Evolutionary conservation across 192 early-diverging fungal genomes (phyloP).

Genomic region (Umbelopsis isabellina): DNA sequence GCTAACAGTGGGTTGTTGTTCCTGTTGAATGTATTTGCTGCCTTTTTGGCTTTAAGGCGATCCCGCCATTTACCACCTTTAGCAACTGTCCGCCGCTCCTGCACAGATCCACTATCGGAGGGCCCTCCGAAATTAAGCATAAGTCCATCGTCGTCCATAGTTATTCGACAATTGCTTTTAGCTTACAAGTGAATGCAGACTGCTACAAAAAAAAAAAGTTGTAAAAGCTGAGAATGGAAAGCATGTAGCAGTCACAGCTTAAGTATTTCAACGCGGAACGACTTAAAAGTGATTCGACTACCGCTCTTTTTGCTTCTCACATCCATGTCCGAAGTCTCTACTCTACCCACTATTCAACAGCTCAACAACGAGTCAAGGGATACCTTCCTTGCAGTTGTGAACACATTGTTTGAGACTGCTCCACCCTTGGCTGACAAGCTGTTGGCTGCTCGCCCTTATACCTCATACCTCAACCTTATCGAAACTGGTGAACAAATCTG

Average conservation of each 20-base stretch:
- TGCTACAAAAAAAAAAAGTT: constrained; percentile 1
- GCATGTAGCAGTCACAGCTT: background rate
- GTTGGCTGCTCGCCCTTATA: constrained; percentile 70
- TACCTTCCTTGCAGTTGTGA: constrained; percentile 63
- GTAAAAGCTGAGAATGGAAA: background rate
- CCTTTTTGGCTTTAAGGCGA: constrained; percentile 46
- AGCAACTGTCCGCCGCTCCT: constrained; percentile 27
- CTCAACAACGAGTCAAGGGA: constrained; percentile 59
- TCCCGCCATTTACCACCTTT: constrained; percentile 53
- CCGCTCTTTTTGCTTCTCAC: constrained; percentile 28
- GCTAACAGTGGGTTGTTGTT: constrained; percentile 22
- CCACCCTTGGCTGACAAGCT: constrained; percentile 77
- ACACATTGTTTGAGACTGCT: constrained; percentile 83
- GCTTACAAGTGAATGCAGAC: background rate
- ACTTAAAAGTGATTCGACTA: background rate
- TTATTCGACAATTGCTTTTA: constrained; percentile 4
- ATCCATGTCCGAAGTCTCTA: constrained; percentile 33
- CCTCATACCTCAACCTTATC: constrained; percentile 70
- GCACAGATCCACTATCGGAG: constrained; percentile 24
- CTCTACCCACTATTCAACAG: constrained; percentile 67
- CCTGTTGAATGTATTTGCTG: constrained; percentile 22
- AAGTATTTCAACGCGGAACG: background rate
- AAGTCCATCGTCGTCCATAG: constrained; percentile 73
- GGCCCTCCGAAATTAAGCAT: constrained; percentile 65
- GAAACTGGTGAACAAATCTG: constrained; percentile 50